Percentiles rank a stretch among this genome's conserved stretches.
Conservation (phyloP, 495 filamentous ascomycete genomes). For the Diplogelasinospora grovesii region DNA sequence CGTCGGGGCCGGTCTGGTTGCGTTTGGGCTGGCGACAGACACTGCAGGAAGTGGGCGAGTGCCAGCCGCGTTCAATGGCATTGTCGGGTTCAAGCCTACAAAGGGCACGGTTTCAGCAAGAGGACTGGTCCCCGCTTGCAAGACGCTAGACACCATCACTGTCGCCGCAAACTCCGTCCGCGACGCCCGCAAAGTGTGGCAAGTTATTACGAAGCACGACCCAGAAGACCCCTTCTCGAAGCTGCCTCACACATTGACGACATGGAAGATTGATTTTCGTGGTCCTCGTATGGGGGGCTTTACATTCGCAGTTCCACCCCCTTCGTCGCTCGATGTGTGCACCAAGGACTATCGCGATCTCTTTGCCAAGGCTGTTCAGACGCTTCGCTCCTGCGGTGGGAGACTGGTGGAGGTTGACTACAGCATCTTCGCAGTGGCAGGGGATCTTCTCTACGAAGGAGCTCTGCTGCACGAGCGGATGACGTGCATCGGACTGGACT, state of each 20-base stretch:
- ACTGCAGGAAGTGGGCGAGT: constrained; percentile 61
- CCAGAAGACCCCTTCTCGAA: constrained; percentile 51
- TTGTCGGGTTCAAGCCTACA: constrained; percentile 65
- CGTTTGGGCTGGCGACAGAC: constrained; percentile 58
- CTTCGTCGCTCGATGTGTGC: constrained; percentile 40
- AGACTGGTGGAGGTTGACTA: constrained; percentile 44
- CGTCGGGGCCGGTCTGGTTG: constrained; percentile 50
- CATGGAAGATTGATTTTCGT: constrained; percentile 45
- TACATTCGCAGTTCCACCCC: constrained; percentile 48
- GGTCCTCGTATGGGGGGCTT: constrained; percentile 40
- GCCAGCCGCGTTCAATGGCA: constrained; percentile 55
- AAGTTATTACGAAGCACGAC: constrained; percentile 47
- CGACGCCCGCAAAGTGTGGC: constrained; percentile 51
- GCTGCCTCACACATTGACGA: constrained; percentile 25
- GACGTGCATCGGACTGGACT: constrained; percentile 27
- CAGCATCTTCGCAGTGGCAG: constrained; percentile 46
- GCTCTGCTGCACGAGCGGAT: constrained; percentile 52
- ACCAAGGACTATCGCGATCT: constrained; percentile 33
- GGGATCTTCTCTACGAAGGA: constrained; percentile 51
- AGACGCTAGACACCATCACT: constrained; percentile 56
- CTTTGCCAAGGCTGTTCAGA: constrained; percentile 38
- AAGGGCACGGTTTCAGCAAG: constrained; percentile 52
- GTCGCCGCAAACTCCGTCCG: constrained; percentile 46
- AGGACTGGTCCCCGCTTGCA: constrained; percentile 55
- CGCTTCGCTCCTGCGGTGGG: constrained; percentile 43